Evolutionary conservation across 2,329 filamentous ascomycete species (phyloP).

Genomic region (Sporothrix luriei): DNA sequence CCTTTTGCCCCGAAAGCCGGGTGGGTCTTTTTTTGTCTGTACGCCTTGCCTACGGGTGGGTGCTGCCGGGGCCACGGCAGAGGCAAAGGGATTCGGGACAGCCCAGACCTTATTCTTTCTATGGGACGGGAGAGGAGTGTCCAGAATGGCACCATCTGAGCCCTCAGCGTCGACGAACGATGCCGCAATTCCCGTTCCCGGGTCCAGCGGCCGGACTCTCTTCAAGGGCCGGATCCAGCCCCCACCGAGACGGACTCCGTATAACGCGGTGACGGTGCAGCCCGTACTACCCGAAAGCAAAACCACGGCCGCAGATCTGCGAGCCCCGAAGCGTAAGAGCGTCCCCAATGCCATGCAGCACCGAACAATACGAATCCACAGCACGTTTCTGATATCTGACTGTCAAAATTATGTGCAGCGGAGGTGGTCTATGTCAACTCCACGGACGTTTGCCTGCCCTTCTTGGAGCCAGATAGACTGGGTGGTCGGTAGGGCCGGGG

Average conservation of each 20-base stretch:
- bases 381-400: not conserved
- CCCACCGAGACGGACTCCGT: constrained; percentile 26
- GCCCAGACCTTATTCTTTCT: not conserved
- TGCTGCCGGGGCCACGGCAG: not conserved
- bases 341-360: not conserved
- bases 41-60: not conserved
- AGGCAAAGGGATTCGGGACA: not conserved
- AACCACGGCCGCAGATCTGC: constrained; percentile 23
- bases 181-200: not conserved
- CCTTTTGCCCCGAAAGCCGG: constrained; percentile 24
- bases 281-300: constrained; percentile 18
- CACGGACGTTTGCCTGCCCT: not conserved
- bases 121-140: not conserved
- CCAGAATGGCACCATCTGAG: constrained; percentile 18
- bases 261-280: constrained; percentile 27
- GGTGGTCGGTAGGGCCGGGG: constrained; percentile 35
- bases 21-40: not conserved
- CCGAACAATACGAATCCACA: too few relatives aligned
- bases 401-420: not conserved
- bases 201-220: constrained; percentile 16
- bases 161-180: not conserved
- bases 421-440: constrained; percentile 8
- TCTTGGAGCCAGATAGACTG: constrained; percentile 2
- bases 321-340: not conserved
- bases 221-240: constrained; percentile 34